Conservation (phyloP, 345 rosid genomes). For the Orychophragmus violaceus region DNA sequence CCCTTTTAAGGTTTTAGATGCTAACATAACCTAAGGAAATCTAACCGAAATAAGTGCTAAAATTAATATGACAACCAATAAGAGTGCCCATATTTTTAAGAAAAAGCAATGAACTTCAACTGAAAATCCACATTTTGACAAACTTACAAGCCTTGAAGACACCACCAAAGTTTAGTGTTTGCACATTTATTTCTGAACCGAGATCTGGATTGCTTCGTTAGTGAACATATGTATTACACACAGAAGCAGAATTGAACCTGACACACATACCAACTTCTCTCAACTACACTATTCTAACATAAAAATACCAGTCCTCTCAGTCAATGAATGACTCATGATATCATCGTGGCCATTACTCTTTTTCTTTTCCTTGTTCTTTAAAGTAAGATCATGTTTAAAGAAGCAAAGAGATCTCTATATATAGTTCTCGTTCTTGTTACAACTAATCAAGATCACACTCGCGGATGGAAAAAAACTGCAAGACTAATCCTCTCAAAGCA, state of each 20-base stretch:
- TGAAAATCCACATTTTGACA: background rate
- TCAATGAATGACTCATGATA: background rate
- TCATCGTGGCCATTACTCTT: slow-evolving; percentile 11
- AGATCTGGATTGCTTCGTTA: background rate
- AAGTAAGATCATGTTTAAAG: background rate
- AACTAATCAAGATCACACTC: background rate
- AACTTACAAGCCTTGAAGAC: background rate
- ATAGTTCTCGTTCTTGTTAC: background rate
- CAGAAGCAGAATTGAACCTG: background rate
- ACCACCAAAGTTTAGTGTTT: background rate
- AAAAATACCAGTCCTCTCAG: background rate
- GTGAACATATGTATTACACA: background rate
- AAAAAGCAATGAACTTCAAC: background rate
- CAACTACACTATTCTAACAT: background rate
- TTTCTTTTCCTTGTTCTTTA: background rate
- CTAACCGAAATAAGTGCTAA: too few species aligned
- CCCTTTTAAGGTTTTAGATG: too few species aligned
- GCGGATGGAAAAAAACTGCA: background rate
- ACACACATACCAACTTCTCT: background rate
- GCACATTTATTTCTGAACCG: background rate
- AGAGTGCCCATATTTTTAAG: background rate
- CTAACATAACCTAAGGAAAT: too few species aligned
- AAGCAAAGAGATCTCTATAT: background rate
- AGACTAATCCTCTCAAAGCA: slow-evolving; percentile 11
- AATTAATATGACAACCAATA: background rate